Evolutionary conservation across 2,329 filamentous ascomycete genomes (phyloP).

Genomic region (Apiospora sp.): DNA sequence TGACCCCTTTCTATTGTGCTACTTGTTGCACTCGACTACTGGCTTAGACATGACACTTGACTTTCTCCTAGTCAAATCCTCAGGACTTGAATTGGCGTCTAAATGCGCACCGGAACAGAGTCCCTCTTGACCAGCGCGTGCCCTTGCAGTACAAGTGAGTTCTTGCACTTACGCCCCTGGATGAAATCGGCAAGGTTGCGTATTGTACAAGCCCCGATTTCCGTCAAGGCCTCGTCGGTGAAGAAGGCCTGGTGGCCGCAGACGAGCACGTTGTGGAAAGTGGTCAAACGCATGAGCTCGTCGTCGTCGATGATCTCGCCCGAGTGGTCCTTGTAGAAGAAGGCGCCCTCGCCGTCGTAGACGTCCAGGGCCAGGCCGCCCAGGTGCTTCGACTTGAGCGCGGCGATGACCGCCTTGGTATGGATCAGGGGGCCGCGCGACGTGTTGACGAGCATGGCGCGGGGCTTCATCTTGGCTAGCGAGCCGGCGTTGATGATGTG

Average conservation of each 20-base stretch:
- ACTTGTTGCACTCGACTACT: neutral
- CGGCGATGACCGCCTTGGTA: constrained; percentile 64
- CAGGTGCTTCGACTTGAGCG: constrained; percentile 66
- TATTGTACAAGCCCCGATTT: constrained; percentile 69
- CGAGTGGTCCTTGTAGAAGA: constrained; percentile 73
- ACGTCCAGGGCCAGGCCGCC: constrained; percentile 73
- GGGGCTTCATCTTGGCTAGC: constrained; percentile 63
- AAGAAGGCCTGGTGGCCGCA: constrained; percentile 76
- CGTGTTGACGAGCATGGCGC: constrained; percentile 71
- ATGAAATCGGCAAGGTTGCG: constrained; percentile 60
- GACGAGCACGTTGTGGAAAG: constrained; percentile 72
- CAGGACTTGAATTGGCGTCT: constrained; percentile 13
- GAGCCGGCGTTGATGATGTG: constrained; percentile 66
- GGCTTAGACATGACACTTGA: neutral
- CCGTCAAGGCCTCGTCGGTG: constrained; percentile 68
- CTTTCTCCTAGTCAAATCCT: neutral
- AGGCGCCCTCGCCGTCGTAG: constrained; percentile 69
- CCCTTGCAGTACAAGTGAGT: constrained; percentile 34
- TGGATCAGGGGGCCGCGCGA: constrained; percentile 72
- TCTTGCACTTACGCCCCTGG: constrained; percentile 34
- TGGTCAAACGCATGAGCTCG: constrained; percentile 70
- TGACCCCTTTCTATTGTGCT: neutral
- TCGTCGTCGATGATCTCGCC: constrained; percentile 72
- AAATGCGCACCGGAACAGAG: constrained; percentile 48
- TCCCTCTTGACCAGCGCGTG: constrained; percentile 33